phyloP scores from a whole-genome alignment of 2,329 filamentous ascomycete genomes.

The Colletotrichum sp. region DNA sequence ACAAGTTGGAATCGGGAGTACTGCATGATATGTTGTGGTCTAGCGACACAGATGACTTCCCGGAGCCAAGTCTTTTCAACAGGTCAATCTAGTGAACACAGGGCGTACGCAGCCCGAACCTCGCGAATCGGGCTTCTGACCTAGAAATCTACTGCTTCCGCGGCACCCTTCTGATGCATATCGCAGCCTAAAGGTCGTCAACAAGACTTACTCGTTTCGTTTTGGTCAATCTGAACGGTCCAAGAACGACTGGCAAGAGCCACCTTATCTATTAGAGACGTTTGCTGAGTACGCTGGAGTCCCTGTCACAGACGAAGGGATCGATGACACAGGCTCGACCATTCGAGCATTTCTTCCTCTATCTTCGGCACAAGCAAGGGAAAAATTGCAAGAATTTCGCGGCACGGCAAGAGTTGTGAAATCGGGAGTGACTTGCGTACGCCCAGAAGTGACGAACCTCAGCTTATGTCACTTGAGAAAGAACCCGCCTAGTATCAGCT shows the following conservation, averaged over 20 bases:
- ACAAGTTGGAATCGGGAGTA: not conserved
- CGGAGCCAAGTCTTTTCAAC: not conserved
- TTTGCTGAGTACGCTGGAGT: not conserved
- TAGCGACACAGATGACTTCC: not conserved
- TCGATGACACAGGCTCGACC: not conserved
- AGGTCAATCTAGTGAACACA: not conserved
- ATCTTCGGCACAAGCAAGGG: not conserved
- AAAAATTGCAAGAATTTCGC: not conserved
- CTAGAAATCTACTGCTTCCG: not conserved
- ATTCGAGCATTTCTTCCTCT: not conserved
- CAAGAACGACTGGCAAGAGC: not conserved
- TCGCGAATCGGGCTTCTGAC: not conserved
- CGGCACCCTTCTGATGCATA: not conserved
- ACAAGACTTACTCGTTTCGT: not conserved
- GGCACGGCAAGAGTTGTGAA: not conserved
- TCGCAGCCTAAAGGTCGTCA: not conserved
- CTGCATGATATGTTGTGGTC: not conserved
- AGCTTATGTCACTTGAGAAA: not conserved
- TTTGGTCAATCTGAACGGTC: not conserved
- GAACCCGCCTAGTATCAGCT: not conserved
- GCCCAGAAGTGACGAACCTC: not conserved
- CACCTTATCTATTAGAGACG: not conserved
- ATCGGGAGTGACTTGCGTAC: not conserved
- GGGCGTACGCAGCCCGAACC: not conserved
- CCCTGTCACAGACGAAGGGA: not conserved